Base-by-base conservation (phyloP, 2,329 filamentous ascomycete species). In the Knufia petricola region DNA sequence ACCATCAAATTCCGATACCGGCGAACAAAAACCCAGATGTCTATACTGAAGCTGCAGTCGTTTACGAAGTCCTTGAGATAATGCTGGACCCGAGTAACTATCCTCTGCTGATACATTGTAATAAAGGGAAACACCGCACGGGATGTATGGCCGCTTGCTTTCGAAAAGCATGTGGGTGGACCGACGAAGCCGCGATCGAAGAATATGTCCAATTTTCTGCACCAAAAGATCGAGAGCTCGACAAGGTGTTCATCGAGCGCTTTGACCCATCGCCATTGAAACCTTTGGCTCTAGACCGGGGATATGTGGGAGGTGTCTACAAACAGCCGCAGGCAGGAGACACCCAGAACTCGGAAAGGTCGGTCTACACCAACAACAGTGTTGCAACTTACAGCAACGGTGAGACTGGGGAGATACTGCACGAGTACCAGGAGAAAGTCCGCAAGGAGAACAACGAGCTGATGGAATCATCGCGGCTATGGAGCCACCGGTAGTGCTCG, bases 101-200 rank as follows among this genome's bases (percentile, higher is more conserved):
- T 56, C 89, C 89, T 0, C 66, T 95, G 9, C 73, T 95, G 32
- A 77, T 95, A 40, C 89, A 95, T 65, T 95, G 89, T 74, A 95
- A 95, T 63, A 89, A 94, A 58, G 89, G 89, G 62, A 92, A 82
- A 76, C 89, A 95, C 62, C 84, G 89, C 50, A 95, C 89, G 15
- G 89, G 89, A 19, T 95, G 88, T 61, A 83, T 92, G n/a, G 77
- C 89, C 42, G 89, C 81, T 15, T 81, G 85, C 50, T 75, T 94
- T 53, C 81, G 88, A 54, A 86, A 85, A 62, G 67, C 85, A 10
- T 76, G 79, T 12, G 79, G 84, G 12, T 86, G 85, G 81, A 69
- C 79, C 15, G 63, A 79, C 1, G 64, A 74, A 1, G 68, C 71
- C 13, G 77, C 85, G 30, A 64, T 92, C 30, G 72, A 78, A 44